Percentiles rank a stretch among this genome's conserved stretches.
Evolutionary conservation across 106 monocot genomes (phyloP).

Genomic region (Apostasia shenzhenica): DNA sequence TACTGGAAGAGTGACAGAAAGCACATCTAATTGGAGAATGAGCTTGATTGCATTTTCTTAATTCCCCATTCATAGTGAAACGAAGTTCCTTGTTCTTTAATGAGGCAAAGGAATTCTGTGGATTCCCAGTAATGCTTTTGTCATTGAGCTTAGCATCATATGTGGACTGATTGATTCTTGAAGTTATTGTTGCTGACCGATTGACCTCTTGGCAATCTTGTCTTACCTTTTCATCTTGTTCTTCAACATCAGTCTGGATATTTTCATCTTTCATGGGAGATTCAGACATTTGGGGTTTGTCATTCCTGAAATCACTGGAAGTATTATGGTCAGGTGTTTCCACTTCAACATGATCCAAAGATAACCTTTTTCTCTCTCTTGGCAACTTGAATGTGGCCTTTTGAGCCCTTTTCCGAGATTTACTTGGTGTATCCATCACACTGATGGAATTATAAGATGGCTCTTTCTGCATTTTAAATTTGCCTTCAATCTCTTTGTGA

Average conservation of each 20-base stretch:
- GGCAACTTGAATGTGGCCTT: background rate
- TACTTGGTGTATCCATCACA: background rate
- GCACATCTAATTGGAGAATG: slow-evolving; percentile 46
- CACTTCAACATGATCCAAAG: slow-evolving; percentile 6
- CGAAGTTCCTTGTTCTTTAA: background rate
- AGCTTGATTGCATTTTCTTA: slow-evolving; percentile 39
- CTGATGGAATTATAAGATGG: background rate
- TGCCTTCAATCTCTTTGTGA: background rate
- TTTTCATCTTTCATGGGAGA: background rate
- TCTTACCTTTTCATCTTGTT: background rate
- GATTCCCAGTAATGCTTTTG: background rate
- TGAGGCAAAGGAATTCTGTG: background rate
- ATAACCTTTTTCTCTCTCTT: slow-evolving; percentile 13
- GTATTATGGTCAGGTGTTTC: slow-evolving; percentile 10
- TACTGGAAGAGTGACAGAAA: slow-evolving; percentile 65
- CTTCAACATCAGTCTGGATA: background rate
- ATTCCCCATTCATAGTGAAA: slow-evolving; percentile 2
- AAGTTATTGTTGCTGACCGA: background rate
- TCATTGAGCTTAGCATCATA: background rate
- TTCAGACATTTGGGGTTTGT: slow-evolving; percentile 4
- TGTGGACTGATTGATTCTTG: background rate
- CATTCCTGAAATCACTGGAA: slow-evolving; percentile 3
- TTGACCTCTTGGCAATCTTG: background rate
- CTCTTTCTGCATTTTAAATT: background rate
- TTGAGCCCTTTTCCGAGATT: slow-evolving; percentile 7